Conservation (phyloP, 192 early-diverging fungal species). For the Umbelopsis sp. region DNA sequence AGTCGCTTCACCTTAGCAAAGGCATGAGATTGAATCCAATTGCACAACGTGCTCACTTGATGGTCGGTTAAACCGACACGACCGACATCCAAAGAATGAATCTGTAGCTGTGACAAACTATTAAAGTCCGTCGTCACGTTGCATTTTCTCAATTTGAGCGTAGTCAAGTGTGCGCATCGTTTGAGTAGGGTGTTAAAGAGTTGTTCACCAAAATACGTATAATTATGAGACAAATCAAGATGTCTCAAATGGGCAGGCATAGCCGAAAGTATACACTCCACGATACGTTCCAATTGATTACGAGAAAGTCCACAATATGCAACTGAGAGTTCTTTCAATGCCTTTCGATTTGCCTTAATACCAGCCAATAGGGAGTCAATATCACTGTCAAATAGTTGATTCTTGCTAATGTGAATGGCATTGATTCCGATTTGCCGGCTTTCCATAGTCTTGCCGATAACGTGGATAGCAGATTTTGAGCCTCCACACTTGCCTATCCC, state of each 20-base stretch:
- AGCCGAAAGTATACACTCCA: not conserved
- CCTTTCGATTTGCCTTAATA: slow-evolving; percentile 18
- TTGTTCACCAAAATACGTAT: not conserved
- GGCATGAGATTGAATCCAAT: not conserved
- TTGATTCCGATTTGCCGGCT: slow-evolving; percentile 22
- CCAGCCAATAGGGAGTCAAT: slow-evolving; percentile 9
- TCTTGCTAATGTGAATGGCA: slow-evolving; percentile 14
- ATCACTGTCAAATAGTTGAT: not conserved
- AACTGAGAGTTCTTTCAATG: slow-evolving; percentile 19
- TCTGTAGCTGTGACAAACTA: not conserved
- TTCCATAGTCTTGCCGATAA: slow-evolving; percentile 22
- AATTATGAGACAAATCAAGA: slow-evolving; percentile 5
- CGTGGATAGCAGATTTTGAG: slow-evolving; percentile 10
- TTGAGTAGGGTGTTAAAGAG: not conserved
- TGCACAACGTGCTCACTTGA: not conserved
- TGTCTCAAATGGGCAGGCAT: slow-evolving; percentile 4
- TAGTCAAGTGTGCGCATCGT: not conserved
- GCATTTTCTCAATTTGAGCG: slow-evolving; percentile 6
- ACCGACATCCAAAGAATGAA: not conserved
- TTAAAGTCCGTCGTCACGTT: not conserved
- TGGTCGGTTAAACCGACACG: not conserved
- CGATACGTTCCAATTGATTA: slow-evolving; percentile 3
- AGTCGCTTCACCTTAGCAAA: not conserved
- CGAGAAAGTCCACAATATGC: slow-evolving; percentile 1
- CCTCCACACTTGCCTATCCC: slow-evolving; percentile 15